Evolutionary conservation across 768 basidiomycete genomes (phyloP), one percentile per base, ranked within the genome.

Genomic region (Rhizopogon vinicolor): DNA sequence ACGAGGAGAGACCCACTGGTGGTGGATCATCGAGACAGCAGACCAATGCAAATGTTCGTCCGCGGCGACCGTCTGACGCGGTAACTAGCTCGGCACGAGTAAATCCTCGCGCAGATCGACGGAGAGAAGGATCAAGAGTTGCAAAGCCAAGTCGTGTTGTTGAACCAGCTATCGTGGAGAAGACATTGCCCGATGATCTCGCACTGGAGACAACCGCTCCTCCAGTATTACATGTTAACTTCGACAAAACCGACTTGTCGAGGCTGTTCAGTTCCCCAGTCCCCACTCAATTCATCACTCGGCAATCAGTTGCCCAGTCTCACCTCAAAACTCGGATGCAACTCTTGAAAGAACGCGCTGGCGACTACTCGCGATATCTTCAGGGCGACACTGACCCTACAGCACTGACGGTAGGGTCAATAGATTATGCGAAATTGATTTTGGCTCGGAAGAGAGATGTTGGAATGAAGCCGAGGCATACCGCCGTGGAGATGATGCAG

Each of bases 321-420:
- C 19, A 16, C 48, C 37, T 49, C 16, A 18, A 51, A 45, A 37
- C 53, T 28, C 71, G 68, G 51, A 44, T 68, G 42, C 70, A 67
- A 43, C 53, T 51, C 35, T 59, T 64, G 57, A 63, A 68, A 44
- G 80, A 81, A 62, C 56, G 68, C 14, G 79, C 72, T 4, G 82
- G 83, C 29, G 77, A 82, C 59, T 87, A 86, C 60, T 68, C 75
- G 14, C 74, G 74, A 39, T 80, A 78, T 58, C 64, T 77, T 44
- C 69, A 74, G 8, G 54, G 56, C 10, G 44, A 59, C 25, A 59
- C 66, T 7, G 59, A 62, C 43, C 62, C 68, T 53, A 76, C 63
- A 44, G 53, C 67, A 39, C 66, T 60, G 39, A 56, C 69, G 48
- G 64, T 78, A n/a, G 74, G 75, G 41, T 74, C 80, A 5, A 52